Base-by-base conservation (phyloP, 495 filamentous ascomycete species). In the Hyphodiscus hymeniophilus region DNA sequence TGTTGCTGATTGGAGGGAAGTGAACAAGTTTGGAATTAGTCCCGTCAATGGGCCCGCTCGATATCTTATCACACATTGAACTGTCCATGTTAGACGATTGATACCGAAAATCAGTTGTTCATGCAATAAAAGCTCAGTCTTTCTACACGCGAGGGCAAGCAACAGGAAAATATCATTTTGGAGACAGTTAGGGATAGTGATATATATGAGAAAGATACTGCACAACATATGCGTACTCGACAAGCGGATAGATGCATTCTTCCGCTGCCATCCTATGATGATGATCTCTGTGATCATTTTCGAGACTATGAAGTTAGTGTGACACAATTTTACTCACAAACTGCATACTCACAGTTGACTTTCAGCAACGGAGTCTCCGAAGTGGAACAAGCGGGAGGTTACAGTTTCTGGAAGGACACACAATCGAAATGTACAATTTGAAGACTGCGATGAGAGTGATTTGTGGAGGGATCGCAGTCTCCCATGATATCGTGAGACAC, bases 371-470 rank as follows among this genome's bases (percentile, higher is more conserved):
- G 38, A 41, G 26, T n/a, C 13, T 38, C 21, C 36, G 23, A 22
- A 31, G 31, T 51, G 15, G 13, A n/a, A 45, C 40, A 51, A 18
- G n/a, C 21, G 18, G 13, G 41, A 17, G 20, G 12, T 23, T 21
- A 22, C 45, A 40, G n/a, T 32, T 38, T 48, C 38, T 41, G 8
- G 45, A 41, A 18, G n/a, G 22, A 26, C 10, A 17, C 11, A 8
- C 43, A 22, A 38, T 28, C n/a, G n/a, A n/a, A n/a, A n/a, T n/a
- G n/a, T n/a, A n/a, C n/a, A n/a, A n/a, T n/a, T n/a, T 74, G 0
- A 74, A 28, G 4, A 28, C 10, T 28, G 26, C 4, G 26, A 5
- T 80, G 74, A 75, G 76, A 12, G 75, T 77, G 53, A 79, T 75
- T 70, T 78, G 26, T 28, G 26, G 26, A 28, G 26, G 26, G 4